Conservation (phyloP, 352 stramenopile genomes). For the Phytophthora lateralis region DNA sequence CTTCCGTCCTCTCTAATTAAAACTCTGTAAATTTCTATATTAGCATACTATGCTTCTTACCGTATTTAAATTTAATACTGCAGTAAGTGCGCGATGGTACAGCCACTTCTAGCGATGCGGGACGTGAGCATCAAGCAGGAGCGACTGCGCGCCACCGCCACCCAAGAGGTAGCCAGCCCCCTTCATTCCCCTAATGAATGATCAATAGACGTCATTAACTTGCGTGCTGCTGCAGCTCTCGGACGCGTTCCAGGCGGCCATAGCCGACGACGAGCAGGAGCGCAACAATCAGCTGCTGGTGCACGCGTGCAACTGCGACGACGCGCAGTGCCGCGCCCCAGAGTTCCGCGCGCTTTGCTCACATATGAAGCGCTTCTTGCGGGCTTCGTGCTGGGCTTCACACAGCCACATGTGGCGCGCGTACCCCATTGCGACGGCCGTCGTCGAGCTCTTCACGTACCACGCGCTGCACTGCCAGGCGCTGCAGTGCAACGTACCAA, state of each 20-base stretch:
- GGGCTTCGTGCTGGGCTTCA: constrained; percentile 62
- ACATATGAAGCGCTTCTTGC: constrained; percentile 71
- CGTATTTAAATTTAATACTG: too few species aligned
- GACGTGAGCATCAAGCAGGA: constrained; percentile 29
- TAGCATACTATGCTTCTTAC: background rate
- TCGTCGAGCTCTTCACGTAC: constrained; percentile 57
- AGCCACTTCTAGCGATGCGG: constrained; percentile 2
- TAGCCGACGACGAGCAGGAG: constrained; percentile 13
- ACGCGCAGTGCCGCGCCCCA: constrained; percentile 32
- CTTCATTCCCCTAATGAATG: too few species aligned
- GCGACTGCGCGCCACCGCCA: background rate
- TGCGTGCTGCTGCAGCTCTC: constrained; percentile 8
- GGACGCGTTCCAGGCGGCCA: constrained; percentile 13
- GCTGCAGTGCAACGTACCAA: constrained; percentile 45
- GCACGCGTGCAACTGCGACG: constrained; percentile 64
- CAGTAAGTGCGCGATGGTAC: too few species aligned
- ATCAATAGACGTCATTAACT: too few species aligned
- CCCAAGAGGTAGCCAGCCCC: background rate
- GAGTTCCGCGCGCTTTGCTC: constrained; percentile 47
- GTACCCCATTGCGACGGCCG: constrained; percentile 35
- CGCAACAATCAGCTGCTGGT: constrained; percentile 53
- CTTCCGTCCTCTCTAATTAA: background rate
- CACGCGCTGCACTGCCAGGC: constrained; percentile 53
- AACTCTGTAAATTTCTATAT: too few species aligned
- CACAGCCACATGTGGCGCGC: constrained; percentile 53